phyloP scores from a whole-genome alignment of 2,329 filamentous ascomycete species.

The Lecanosticta acicola region DNA sequence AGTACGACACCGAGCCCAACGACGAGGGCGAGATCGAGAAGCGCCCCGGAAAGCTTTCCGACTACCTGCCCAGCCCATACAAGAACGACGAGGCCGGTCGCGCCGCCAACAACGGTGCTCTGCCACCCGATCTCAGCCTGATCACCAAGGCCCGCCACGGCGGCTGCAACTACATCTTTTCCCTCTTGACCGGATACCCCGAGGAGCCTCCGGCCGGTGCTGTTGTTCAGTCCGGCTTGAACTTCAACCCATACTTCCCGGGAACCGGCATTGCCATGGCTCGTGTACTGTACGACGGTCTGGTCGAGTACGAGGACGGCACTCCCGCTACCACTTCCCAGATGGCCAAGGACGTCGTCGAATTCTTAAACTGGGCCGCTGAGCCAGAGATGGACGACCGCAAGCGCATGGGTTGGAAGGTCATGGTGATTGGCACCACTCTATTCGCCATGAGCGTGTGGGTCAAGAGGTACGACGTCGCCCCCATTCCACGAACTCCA shows the following conservation, averaged over 20 bases:
- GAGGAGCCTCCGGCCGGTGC: slow-evolving; percentile 92
- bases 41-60: slow-evolving; percentile 95
- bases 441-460: slow-evolving; percentile 86
- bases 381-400: slow-evolving; percentile 99
- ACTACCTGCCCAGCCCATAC: slow-evolving; percentile 92
- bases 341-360: slow-evolving; percentile 98
- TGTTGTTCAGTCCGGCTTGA: slow-evolving; percentile 77
- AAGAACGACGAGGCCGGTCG: slow-evolving; percentile 98
- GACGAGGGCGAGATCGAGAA: slow-evolving; percentile 97
- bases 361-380: slow-evolving; percentile 98
- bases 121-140: slow-evolving; percentile 94
- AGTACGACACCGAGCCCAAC: slow-evolving; percentile 97
- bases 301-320: slow-evolving; percentile 96
- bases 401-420: slow-evolving; percentile 99
- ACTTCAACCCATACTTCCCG: slow-evolving; percentile 99
- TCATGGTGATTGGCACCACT: slow-evolving; percentile 70
- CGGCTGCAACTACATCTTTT: slow-evolving; percentile 98
- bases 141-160: slow-evolving; percentile 97
- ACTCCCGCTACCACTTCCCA: slow-evolving; percentile 93
- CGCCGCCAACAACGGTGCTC: slow-evolving; percentile 95
- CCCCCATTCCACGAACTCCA: not conserved
- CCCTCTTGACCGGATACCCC: slow-evolving; percentile 90
- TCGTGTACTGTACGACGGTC: slow-evolving; percentile 92
- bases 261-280: slow-evolving; percentile 98
- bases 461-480: slow-evolving; percentile 78